phyloP scores from a whole-genome alignment of 2,329 filamentous ascomycete species.

The Coleophoma crateriformis region DNA sequence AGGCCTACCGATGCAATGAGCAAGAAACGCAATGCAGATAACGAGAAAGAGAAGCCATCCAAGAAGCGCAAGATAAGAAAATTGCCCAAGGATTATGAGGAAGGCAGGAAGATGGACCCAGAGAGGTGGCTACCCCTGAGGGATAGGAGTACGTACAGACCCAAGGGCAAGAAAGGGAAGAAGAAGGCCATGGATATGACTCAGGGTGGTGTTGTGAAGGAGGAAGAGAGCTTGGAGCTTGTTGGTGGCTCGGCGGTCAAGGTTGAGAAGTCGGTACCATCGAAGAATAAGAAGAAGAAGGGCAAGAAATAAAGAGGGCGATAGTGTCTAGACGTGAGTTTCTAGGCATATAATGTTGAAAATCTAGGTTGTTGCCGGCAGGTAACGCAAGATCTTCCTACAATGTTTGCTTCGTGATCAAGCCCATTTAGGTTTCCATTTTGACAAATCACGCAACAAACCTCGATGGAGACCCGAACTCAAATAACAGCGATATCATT shows the following conservation, averaged over 20 bases:
- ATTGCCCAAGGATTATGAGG: slow-evolving; percentile 69
- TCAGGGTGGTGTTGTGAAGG: slow-evolving; percentile 77
- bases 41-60: slow-evolving; percentile 34
- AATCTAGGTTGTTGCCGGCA: too few relatives aligned
- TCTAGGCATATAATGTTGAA: too few relatives aligned
- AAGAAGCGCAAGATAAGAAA: slow-evolving; percentile 56
- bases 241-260: slow-evolving; percentile 59
- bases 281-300: slow-evolving; percentile 37
- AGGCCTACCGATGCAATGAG: slow-evolving; percentile 30
- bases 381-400: too few relatives aligned
- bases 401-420: too few relatives aligned
- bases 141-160: slow-evolving; percentile 82
- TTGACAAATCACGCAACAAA: too few relatives aligned
- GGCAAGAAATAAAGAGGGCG: slow-evolving; percentile 40
- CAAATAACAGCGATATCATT: too few relatives aligned
- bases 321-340: too few relatives aligned
- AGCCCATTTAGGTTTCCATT: too few relatives aligned
- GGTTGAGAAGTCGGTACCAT: slow-evolving; percentile 51
- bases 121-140: slow-evolving; percentile 91
- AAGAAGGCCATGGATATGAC: slow-evolving; percentile 73
- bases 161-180: slow-evolving; percentile 89
- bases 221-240: slow-evolving; percentile 62
- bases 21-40: slow-evolving; percentile 45
- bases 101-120: slow-evolving; percentile 75
- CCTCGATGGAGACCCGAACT: background rate